Conservation (phyloP, 2,329 filamentous ascomycete species). For the Chlorencoelia australis region DNA sequence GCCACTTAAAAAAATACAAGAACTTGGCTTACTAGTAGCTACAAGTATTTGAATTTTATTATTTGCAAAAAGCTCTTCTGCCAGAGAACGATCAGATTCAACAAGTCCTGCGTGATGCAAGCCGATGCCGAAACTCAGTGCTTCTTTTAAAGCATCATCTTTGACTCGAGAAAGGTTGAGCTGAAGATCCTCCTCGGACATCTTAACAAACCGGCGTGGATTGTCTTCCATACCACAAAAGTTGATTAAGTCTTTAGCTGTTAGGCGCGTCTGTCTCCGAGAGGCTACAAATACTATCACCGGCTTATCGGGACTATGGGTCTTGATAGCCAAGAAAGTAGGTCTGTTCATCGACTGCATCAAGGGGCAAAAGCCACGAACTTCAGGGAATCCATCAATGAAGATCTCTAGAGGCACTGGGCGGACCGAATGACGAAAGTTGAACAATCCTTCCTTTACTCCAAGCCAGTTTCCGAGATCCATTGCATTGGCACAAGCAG, state of each 20-base stretch:
- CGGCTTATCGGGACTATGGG: conserved; percentile 89
- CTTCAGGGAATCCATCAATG: conserved; percentile 94
- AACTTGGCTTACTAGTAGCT: conserved; percentile 85
- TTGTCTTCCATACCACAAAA: conserved; percentile 98
- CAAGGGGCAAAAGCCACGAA: conserved; percentile 87
- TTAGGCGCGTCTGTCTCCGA: conserved; percentile 85
- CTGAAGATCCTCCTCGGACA: conserved; percentile 90
- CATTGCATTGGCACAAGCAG: conserved; percentile 88
- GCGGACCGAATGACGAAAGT: conserved; percentile 93
- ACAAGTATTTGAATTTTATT: conserved; percentile 98
- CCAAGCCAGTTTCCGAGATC: conserved; percentile 95
- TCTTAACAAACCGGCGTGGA: conserved; percentile 80
- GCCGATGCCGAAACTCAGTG: conserved; percentile 94
- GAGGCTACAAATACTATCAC: conserved; percentile 98
- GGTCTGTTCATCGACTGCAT: conserved; percentile 99
- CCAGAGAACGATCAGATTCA: conserved; percentile 81
- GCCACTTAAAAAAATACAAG: no score
- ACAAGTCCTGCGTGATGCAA: conserved; percentile 95
- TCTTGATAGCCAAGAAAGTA: conserved; percentile 92
- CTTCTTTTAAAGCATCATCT: conserved; percentile 83
- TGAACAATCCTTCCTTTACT: conserved; percentile 91
- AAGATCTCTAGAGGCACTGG: conserved; percentile 93
- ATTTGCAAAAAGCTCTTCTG: conserved; percentile 90
- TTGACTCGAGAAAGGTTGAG: conserved; percentile 83
- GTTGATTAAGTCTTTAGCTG: conserved; percentile 93